phyloP scores from a whole-genome alignment of 306 rosid genomes.

The Hippophae tibetana region DNA sequence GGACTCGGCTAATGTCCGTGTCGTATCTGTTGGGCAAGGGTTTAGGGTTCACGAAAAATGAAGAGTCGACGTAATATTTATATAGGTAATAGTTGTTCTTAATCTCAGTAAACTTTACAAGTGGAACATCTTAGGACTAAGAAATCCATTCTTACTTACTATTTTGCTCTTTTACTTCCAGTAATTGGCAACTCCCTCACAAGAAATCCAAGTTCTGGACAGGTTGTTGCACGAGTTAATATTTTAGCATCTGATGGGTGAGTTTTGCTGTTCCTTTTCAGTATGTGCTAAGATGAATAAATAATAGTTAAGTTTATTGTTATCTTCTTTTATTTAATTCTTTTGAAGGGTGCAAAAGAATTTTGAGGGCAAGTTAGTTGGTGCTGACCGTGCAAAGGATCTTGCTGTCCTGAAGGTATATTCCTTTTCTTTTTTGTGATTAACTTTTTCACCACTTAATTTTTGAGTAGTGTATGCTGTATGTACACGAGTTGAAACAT shows the following conservation, averaged over 20 bases:
- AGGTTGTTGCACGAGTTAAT: conserved; percentile 91
- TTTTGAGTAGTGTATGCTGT: no score
- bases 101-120: not conserved
- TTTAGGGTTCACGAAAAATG: no score
- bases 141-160: conserved; percentile 5
- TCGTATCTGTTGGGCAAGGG: no score
- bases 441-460: not conserved
- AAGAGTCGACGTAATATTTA: no score
- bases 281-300: not conserved
- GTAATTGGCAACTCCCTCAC: conserved; percentile 90
- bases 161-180: conserved; percentile 26
- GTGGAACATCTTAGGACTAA: conserved; percentile 3
- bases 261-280: conserved; percentile 24
- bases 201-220: conserved; percentile 68
- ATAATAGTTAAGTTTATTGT: not conserved
- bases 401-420: conserved; percentile 82
- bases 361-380: conserved; percentile 85
- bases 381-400: conserved; percentile 97
- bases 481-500: no score
- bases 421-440: not conserved
- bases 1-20: no score
- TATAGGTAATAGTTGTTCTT: not conserved
- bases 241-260: conserved; percentile 82
- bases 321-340: conserved; percentile 15
- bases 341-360: conserved; percentile 62